phyloP scores from a whole-genome alignment of 2,329 filamentous ascomycete species.

The Westerdykella aurantiaca region DNA sequence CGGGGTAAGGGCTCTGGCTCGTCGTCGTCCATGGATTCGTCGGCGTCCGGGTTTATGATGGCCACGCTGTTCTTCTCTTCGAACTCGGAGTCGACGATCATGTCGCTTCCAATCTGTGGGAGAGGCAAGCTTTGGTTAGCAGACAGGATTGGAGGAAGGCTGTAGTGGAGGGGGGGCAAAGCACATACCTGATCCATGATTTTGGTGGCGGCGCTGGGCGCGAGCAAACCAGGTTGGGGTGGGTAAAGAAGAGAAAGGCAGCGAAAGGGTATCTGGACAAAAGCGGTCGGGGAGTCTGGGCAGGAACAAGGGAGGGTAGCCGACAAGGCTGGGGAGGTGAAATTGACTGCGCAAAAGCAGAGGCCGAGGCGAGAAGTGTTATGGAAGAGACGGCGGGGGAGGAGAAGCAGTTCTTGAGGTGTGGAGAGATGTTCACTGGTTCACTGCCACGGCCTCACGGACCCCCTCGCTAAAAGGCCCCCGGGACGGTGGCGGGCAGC shows the following conservation, averaged over 20 bases:
- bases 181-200: constrained; percentile 38
- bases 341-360: not conserved
- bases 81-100: constrained; percentile 57
- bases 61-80: constrained; percentile 59
- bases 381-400: too few species aligned
- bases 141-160: constrained; percentile 3
- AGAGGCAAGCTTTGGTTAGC: constrained; percentile 4
- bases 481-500: too few species aligned
- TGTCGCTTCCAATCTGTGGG: constrained; percentile 54
- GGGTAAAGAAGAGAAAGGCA: constrained; percentile 1
- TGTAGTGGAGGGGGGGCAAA: constrained; percentile 5
- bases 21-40: constrained; percentile 53
- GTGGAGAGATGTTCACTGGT: too few species aligned
- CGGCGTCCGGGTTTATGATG: constrained; percentile 56
- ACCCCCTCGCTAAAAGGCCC: too few species aligned
- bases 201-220: constrained; percentile 9
- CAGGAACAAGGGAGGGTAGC: not conserved
- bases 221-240: not conserved
- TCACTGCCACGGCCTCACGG: too few species aligned
- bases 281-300: not conserved
- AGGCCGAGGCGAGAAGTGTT: not conserved
- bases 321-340: not conserved
- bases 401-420: too few species aligned
- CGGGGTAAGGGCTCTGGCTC: constrained; percentile 48
- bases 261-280: not conserved